These are phyloP conservation scores for Tolypocladium pustulatum DNA, from an alignment of 2,329 filamentous ascomycete genomes.

Conservation along the genomic window DNA sequence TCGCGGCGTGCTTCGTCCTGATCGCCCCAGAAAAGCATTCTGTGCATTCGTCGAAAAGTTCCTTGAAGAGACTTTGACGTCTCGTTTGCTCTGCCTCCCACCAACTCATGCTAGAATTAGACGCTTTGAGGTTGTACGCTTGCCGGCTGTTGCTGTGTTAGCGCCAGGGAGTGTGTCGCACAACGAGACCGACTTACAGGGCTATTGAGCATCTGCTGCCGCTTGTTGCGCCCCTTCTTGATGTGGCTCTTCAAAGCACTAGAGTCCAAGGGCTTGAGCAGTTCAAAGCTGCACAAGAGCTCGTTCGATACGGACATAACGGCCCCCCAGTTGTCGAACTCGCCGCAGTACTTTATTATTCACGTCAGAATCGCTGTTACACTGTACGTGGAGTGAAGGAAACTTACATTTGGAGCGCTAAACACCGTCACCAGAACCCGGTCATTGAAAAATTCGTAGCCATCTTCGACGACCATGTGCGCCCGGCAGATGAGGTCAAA, in stretches of 20 bases:
- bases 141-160: slow-evolving; percentile 31
- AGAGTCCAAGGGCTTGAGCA: slow-evolving; percentile 92
- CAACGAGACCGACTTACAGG: slow-evolving; percentile 55
- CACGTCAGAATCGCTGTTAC: slow-evolving; percentile 14
- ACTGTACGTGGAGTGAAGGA: not conserved
- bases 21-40: not conserved
- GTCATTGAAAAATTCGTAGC: slow-evolving; percentile 98
- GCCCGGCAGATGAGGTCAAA: slow-evolving; percentile 95
- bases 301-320: slow-evolving; percentile 97
- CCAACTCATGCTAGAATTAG: slow-evolving; percentile 14
- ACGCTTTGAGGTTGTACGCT: slow-evolving; percentile 47
- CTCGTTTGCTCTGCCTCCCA: not conserved
- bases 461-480: slow-evolving; percentile 98
- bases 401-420: slow-evolving; percentile 86
- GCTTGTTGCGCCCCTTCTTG: slow-evolving; percentile 92
- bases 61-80: not conserved
- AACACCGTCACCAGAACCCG: slow-evolving; percentile 93
- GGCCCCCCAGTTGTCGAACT: slow-evolving; percentile 98
- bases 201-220: slow-evolving; percentile 91
- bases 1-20: not conserved
- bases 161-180: not conserved
- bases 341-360: slow-evolving; percentile 77
- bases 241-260: slow-evolving; percentile 96
- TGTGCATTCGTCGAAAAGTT: not conserved
- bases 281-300: slow-evolving; percentile 90